These are phyloP conservation scores for Eragrostis nindensis DNA, from an alignment of 176 grass and related monocot genomes.

Conservation along the genomic window DNA sequence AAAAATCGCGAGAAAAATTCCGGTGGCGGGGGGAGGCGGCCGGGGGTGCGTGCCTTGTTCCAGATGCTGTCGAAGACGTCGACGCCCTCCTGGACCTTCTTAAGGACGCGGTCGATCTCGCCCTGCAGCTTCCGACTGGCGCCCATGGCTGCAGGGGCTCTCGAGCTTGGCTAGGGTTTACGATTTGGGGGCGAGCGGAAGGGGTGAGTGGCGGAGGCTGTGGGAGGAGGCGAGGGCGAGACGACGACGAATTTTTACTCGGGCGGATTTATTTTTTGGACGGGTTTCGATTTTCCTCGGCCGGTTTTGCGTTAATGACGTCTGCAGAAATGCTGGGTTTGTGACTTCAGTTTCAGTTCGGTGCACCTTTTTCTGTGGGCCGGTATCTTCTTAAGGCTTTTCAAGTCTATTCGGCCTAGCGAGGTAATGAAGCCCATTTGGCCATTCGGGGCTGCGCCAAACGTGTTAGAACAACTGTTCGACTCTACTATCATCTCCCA, in stretches of 20 bases:
- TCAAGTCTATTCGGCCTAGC: neutral
- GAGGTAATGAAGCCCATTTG: neutral
- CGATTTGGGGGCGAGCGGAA: constrained; percentile 37
- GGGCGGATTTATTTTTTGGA: neutral
- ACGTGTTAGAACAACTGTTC: neutral
- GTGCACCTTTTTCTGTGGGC: neutral
- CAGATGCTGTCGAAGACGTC: constrained; percentile 99
- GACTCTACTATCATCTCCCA: no score
- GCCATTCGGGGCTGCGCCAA: neutral
- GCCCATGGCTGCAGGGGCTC: constrained; percentile 58
- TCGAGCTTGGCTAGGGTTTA: constrained; percentile 54
- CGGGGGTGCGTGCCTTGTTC: constrained; percentile 68
- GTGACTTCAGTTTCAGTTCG: neutral
- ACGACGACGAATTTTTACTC: constrained; percentile 20
- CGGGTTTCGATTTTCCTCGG: neutral
- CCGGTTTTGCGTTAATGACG: neutral
- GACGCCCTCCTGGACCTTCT: constrained; percentile 99
- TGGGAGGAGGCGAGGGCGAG: neutral
- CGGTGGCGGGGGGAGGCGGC: neutral
- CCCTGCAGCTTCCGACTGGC: constrained; percentile 94
- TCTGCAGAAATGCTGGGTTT: neutral
- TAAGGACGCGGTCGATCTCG: constrained; percentile 98
- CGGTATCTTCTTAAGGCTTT: neutral
- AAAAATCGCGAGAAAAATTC: neutral
- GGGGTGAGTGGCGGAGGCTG: neutral